These are phyloP conservation scores for Lotus japonicus DNA, from an alignment of 306 rosid species.

Conservation along the genomic window DNA sequence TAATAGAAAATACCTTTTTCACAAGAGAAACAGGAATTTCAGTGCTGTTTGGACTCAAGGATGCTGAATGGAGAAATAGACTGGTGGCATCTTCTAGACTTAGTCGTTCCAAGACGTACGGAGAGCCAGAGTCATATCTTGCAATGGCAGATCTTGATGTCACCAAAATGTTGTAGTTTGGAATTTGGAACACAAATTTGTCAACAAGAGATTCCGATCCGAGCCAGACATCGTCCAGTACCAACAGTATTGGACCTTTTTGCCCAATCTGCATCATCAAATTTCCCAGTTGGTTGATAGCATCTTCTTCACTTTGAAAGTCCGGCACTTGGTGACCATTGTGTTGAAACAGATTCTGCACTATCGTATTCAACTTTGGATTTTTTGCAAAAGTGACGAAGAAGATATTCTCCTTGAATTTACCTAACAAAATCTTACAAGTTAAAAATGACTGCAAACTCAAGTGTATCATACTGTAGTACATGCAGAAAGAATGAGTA, in stretches of 20 bases:
- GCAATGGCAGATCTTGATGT: slow-evolving; percentile 48
- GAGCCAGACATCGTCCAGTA: slow-evolving; percentile 62
- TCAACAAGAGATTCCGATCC: slow-evolving; percentile 45
- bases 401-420: slow-evolving; percentile 37
- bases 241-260: slow-evolving; percentile 32
- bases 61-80: slow-evolving; percentile 46
- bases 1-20: slow-evolving; percentile 32
- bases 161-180: slow-evolving; percentile 52
- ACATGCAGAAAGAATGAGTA: too few species aligned
- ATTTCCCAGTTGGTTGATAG: background rate
- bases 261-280: slow-evolving; percentile 14
- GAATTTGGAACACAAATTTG: slow-evolving; percentile 26
- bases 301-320: slow-evolving; percentile 21
- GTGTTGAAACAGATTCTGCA: slow-evolving; percentile 26
- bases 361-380: slow-evolving; percentile 35
- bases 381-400: slow-evolving; percentile 35
- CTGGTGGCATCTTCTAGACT: slow-evolving; percentile 33
- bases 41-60: background rate
- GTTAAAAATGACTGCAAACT: too few species aligned
- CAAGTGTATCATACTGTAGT: too few species aligned
- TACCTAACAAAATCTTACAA: slow-evolving; percentile 18
- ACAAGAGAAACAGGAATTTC: slow-evolving; percentile 21
- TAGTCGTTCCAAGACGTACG: slow-evolving; percentile 28
- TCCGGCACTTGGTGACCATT: slow-evolving; percentile 17
- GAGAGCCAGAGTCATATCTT: slow-evolving; percentile 14